These are phyloP conservation scores for Pyricularia grisea DNA, from an alignment of 2,329 filamentous ascomycete genomes.

Conservation along the genomic window DNA sequence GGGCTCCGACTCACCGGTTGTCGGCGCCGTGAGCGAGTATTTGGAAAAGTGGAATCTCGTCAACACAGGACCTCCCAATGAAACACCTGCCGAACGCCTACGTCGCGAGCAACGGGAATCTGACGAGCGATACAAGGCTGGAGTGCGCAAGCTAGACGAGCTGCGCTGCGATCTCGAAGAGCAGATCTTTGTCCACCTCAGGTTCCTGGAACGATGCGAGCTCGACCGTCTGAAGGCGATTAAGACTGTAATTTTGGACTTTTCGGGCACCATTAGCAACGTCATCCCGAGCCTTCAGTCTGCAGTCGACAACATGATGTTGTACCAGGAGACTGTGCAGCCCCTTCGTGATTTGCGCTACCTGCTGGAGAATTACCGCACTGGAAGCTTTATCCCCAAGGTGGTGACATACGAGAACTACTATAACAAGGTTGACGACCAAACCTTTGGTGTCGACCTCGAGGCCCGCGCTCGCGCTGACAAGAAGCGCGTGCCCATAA, in stretches of 20 bases:
- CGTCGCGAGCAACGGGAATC: slow-evolving; percentile 82
- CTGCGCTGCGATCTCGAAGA: slow-evolving; percentile 93
- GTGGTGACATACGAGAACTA: slow-evolving; percentile 97
- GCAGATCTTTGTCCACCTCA: slow-evolving; percentile 83
- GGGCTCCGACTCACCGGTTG: slow-evolving; percentile 64
- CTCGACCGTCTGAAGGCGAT: slow-evolving; percentile 93
- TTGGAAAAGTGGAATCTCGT: slow-evolving; percentile 88
- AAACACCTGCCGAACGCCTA: slow-evolving; percentile 78
- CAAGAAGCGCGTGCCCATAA: slow-evolving; percentile 85
- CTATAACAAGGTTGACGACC: slow-evolving; percentile 95
- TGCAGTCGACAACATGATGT: slow-evolving; percentile 96
- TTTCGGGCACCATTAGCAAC: slow-evolving; percentile 94
- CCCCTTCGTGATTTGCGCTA: slow-evolving; percentile 84
- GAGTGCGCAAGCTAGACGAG: slow-evolving; percentile 77
- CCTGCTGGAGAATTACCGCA: slow-evolving; percentile 92
- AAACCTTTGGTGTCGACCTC: slow-evolving; percentile 97
- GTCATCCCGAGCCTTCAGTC: slow-evolving; percentile 94
- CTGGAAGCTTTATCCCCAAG: slow-evolving; percentile 81
- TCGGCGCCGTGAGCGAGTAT: slow-evolving; percentile 80
- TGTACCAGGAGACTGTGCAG: slow-evolving; percentile 98
- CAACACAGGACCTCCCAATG: slow-evolving; percentile 84
- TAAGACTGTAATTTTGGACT: slow-evolving; percentile 95
- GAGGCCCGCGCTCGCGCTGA: slow-evolving; percentile 89
- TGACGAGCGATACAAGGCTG: slow-evolving; percentile 87
- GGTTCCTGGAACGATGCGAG: slow-evolving; percentile 95